A percentile compares a stretch with the other conserved stretches of the same genome.
Conservation (phyloP, 805 yeast species). For the Brettanomyces naardenensis region DNA sequence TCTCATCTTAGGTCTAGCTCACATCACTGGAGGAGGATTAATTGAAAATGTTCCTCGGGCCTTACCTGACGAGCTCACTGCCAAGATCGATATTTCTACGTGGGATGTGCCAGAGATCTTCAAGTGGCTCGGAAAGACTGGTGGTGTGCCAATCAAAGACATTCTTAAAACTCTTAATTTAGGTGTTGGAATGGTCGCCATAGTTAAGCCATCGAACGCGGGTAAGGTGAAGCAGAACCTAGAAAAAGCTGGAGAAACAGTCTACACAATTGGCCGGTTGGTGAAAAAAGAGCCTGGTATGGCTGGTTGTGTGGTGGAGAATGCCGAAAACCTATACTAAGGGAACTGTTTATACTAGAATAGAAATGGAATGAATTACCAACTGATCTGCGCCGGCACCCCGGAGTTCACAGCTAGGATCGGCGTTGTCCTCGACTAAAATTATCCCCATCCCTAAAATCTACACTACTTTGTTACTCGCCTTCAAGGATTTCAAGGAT, state of each 20-base stretch:
- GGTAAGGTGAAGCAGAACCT: conserved; percentile 46
- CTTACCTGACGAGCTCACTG: conserved; percentile 72
- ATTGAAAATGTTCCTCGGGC: conserved; percentile 96
- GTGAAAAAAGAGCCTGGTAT: conserved; percentile 35
- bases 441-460: too few relatives aligned
- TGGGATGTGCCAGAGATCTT: conserved; percentile 89
- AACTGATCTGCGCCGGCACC: too few relatives aligned
- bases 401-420: too few relatives aligned
- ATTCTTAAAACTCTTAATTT: conserved; percentile 85
- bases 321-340: conserved; percentile 35
- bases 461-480: too few relatives aligned
- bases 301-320: conserved; percentile 56
- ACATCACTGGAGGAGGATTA: conserved; percentile 97
- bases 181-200: conserved; percentile 95
- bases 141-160: conserved; percentile 81
- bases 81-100: conserved; percentile 64
- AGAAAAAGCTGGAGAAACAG: conserved; percentile 63
- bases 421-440: too few relatives aligned
- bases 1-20: conserved; percentile 80
- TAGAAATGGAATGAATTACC: too few relatives aligned
- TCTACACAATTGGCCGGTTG: conserved; percentile 60
- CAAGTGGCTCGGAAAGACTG: conserved; percentile 89
- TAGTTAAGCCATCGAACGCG: conserved; percentile 66
- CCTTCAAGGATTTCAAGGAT: too few relatives aligned
- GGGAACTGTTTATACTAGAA: not conserved